Evolutionary conservation across 2,329 filamentous ascomycete genomes (phyloP).

Genomic region (Colletotrichum limetticola): DNA sequence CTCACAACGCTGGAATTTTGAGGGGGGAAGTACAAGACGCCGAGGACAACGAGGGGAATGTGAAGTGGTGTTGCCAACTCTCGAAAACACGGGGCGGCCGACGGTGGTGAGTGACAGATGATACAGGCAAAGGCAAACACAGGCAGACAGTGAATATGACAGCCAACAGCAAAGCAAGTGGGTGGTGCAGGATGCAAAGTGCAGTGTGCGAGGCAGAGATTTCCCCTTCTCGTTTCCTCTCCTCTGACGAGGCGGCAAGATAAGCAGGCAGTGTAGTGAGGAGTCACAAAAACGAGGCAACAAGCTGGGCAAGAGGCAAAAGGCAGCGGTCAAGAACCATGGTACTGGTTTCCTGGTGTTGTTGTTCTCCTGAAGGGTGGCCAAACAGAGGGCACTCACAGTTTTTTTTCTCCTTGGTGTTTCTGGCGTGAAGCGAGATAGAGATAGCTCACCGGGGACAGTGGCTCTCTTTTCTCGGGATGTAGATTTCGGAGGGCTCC

Average conservation of each 20-base stretch:
- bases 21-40: slow-evolving; percentile 19
- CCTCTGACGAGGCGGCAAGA: slow-evolving; percentile 8
- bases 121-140: slow-evolving; percentile 22
- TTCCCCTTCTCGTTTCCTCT: not conserved
- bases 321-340: slow-evolving; percentile 6
- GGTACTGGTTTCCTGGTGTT: slow-evolving; percentile 7
- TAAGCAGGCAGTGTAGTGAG: slow-evolving; percentile 11
- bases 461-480: slow-evolving; percentile 19
- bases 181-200: not conserved
- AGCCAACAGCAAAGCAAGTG: not conserved
- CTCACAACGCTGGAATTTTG: slow-evolving; percentile 25
- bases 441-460: slow-evolving; percentile 18
- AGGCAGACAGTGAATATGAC: slow-evolving; percentile 9
- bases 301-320: slow-evolving; percentile 17
- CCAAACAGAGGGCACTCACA: slow-evolving; percentile 28
- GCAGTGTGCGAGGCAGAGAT: slow-evolving; percentile 5
- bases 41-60: slow-evolving; percentile 12
- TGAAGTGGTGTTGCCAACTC: slow-evolving; percentile 6
- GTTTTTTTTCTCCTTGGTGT: not conserved
- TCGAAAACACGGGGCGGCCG: slow-evolving; percentile 22
- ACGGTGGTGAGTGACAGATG: slow-evolving; percentile 13
- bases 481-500: not conserved
- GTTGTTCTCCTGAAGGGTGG: slow-evolving; percentile 3
- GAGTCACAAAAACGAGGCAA: slow-evolving; percentile 29
- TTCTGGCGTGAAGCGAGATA: not conserved